Evolutionary conservation across 129 eudicot genomes (phyloP).

Genomic region (Heracleum sosnowskyi): DNA sequence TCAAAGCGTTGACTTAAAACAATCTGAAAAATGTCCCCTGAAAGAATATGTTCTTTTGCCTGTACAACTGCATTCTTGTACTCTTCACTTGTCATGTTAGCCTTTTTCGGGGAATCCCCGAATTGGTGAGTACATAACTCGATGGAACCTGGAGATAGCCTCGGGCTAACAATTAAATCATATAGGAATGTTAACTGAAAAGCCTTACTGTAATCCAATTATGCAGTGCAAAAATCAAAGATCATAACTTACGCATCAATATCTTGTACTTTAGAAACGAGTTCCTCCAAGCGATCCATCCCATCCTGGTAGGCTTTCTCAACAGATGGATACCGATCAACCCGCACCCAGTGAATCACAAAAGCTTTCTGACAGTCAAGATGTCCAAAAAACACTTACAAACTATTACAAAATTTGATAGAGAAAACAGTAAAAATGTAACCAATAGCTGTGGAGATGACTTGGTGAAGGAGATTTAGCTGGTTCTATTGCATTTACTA

Average conservation of each 20-base stretch:
- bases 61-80: slow-evolving; percentile 58
- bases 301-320: slow-evolving; percentile 76
- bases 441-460: neutral
- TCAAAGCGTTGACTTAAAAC: slow-evolving; percentile 95
- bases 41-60: slow-evolving; percentile 85
- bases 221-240: neutral
- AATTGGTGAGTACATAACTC: slow-evolving; percentile 38
- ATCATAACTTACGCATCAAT: slow-evolving; percentile 54
- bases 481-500: neutral
- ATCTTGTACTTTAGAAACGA: slow-evolving; percentile 59
- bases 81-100: slow-evolving; percentile 58
- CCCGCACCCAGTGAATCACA: slow-evolving; percentile 83
- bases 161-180: slow-evolving; percentile 44
- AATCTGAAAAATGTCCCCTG: slow-evolving; percentile 88
- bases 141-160: slow-evolving; percentile 62
- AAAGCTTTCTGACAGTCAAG: slow-evolving; percentile 55
- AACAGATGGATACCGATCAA: slow-evolving; percentile 54
- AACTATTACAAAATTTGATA: neutral
- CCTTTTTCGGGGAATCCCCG: slow-evolving; percentile 32
- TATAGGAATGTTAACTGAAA: slow-evolving; percentile 3
- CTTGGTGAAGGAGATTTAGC: neutral
- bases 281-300: slow-evolving; percentile 45
- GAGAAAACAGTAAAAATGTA: neutral
- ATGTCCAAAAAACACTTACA: slow-evolving; percentile 7
- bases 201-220: neutral